phyloP scores from a whole-genome alignment of 768 basidiomycete species.

The Boletus reticuloceps region DNA sequence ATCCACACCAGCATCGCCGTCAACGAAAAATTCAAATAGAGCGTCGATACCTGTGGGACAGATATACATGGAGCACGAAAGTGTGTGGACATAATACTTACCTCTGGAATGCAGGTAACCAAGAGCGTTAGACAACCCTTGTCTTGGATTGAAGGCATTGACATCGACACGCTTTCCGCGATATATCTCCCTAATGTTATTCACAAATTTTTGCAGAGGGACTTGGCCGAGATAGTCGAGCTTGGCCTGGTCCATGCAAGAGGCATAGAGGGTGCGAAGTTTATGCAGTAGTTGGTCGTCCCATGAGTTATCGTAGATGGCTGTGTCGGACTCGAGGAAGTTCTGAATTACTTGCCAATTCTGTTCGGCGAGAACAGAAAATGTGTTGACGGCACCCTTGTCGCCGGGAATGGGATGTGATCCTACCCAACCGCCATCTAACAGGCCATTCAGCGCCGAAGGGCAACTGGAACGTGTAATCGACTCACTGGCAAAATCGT shows the following conservation, averaged over 20 bases:
- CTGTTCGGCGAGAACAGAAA: conserved; percentile 66
- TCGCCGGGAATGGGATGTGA: conserved; percentile 84
- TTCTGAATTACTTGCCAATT: conserved; percentile 77
- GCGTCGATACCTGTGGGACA: conserved; percentile 60
- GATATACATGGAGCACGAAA: not conserved
- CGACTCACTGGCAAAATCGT: conserved; percentile 83
- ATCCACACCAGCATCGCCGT: conserved; percentile 84
- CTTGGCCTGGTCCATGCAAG: conserved; percentile 78
- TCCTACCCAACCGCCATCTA: conserved; percentile 88
- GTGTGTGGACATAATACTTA: conserved; percentile 28
- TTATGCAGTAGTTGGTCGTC: conserved; percentile 60
- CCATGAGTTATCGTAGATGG: conserved; percentile 39
- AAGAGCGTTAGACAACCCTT: conserved; percentile 76
- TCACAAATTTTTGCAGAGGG: conserved; percentile 68
- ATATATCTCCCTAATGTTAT: conserved; percentile 59
- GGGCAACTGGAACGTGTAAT: not conserved
- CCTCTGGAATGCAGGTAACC: conserved; percentile 88
- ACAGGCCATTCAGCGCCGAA: conserved; percentile 1
- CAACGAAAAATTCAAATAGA: conserved; percentile 78
- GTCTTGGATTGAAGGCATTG: conserved; percentile 33
- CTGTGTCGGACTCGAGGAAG: conserved; percentile 53
- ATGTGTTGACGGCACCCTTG: conserved; percentile 69
- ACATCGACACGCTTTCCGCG: conserved; percentile 48
- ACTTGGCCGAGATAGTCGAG: conserved; percentile 69
- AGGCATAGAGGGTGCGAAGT: conserved; percentile 69